These are phyloP conservation scores for Metarhizium humberi DNA, from an alignment of 2,329 filamentous ascomycete genomes.

Conservation along the genomic window DNA sequence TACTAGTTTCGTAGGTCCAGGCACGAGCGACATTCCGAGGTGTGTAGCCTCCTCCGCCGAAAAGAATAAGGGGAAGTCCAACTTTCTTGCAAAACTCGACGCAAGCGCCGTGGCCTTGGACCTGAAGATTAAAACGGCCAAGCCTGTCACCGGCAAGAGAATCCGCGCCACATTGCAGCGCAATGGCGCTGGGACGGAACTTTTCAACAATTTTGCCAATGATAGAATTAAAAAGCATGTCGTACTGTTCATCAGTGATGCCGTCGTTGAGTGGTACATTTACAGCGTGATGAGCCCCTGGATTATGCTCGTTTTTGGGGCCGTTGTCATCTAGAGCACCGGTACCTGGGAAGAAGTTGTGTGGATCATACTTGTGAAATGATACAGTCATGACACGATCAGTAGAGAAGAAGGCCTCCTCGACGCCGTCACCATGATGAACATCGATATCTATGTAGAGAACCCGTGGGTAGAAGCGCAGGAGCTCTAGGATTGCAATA, in stretches of 20 bases:
- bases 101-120: conserved; percentile 86
- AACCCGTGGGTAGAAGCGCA: conserved; percentile 74
- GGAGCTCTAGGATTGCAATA: conserved; percentile 78
- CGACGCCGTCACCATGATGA: conserved; percentile 83
- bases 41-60: conserved; percentile 93
- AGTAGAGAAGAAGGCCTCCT: conserved; percentile 83
- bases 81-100: conserved; percentile 81
- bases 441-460: conserved; percentile 94
- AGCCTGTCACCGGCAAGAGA: conserved; percentile 87
- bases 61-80: conserved; percentile 73
- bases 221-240: conserved; percentile 72
- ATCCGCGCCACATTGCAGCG: conserved; percentile 92
- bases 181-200: conserved; percentile 85
- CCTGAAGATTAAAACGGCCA: conserved; percentile 93
- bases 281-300: conserved; percentile 79
- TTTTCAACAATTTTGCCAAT: conserved; percentile 69
- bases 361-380: conserved; percentile 90
- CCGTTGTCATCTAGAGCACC: conserved; percentile 82
- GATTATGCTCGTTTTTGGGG: conserved; percentile 71
- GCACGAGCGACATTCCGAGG: conserved; percentile 92
- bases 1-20: conserved; percentile 93
- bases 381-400: conserved; percentile 88
- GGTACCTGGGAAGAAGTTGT: conserved; percentile 80
- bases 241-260: conserved; percentile 85
- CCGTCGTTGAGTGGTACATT: conserved; percentile 88